phyloP scores from a whole-genome alignment of 208 protist species.

The Leishmania major region DNA sequence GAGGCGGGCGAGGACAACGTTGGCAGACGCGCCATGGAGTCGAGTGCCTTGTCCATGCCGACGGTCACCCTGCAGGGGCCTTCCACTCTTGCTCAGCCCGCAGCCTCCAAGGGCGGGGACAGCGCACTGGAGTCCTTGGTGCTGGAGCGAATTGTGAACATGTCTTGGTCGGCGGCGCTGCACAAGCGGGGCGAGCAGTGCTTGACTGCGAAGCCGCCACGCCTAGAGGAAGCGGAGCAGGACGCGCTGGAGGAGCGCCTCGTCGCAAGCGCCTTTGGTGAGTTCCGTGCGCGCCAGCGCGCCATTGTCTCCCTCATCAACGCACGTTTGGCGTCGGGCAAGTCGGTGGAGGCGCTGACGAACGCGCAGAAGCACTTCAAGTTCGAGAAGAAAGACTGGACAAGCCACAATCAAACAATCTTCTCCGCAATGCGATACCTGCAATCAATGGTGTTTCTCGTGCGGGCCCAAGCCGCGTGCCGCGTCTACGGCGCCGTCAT shows the following conservation, averaged over 20 bases:
- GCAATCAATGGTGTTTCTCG: constrained; percentile 79
- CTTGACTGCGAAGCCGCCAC: constrained; percentile 45
- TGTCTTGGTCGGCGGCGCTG: constrained; percentile 71
- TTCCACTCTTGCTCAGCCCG: background rate
- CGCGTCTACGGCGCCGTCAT: constrained; percentile 61
- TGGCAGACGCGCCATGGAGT: constrained; percentile 9
- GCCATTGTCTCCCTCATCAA: constrained; percentile 72
- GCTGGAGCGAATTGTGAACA: constrained; percentile 59
- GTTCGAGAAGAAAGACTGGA: constrained; percentile 76
- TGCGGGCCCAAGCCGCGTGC: constrained; percentile 68
- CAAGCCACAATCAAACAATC: constrained; percentile 46
- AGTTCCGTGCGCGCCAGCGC: constrained; percentile 66
- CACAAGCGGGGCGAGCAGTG: constrained; percentile 81
- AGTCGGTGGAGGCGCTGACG: constrained; percentile 59
- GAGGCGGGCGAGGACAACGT: constrained; percentile 9
- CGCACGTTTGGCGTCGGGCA: constrained; percentile 54
- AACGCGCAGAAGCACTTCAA: constrained; percentile 71
- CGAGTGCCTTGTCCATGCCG: constrained; percentile 9
- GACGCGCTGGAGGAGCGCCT: constrained; percentile 55
- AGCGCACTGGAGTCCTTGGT: constrained; percentile 32
- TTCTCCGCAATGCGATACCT: constrained; percentile 74
- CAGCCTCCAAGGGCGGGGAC: background rate
- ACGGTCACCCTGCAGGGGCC: constrained; percentile 3
- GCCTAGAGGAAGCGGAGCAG: constrained; percentile 50
- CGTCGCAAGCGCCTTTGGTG: constrained; percentile 41